Evolutionary conservation across 345 rosid genomes (phyloP).

Genomic region (Erysimum cheiranthoides): DNA sequence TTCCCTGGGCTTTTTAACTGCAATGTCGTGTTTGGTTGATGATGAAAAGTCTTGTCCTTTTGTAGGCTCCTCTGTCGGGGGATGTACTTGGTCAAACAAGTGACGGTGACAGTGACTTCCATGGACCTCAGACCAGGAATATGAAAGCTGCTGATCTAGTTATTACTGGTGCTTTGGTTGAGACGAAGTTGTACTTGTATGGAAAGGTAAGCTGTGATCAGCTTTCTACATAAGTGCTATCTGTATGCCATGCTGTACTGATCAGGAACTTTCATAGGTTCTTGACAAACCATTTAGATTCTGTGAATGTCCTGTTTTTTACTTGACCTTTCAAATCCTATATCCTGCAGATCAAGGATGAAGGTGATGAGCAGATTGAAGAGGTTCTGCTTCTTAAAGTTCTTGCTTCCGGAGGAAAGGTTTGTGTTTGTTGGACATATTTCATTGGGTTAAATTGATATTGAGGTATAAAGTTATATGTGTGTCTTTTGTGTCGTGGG

Average conservation of each 20-base stretch:
- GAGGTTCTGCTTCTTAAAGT: slow-evolving; percentile 79
- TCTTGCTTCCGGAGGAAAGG: slow-evolving; percentile 95
- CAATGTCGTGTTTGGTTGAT: slow-evolving; percentile 25
- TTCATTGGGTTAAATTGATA: slow-evolving; percentile 19
- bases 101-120: slow-evolving; percentile 49
- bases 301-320: slow-evolving; percentile 24
- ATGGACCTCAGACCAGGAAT: slow-evolving; percentile 54
- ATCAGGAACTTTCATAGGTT: slow-evolving; percentile 18
- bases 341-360: slow-evolving; percentile 60
- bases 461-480: slow-evolving; percentile 33
- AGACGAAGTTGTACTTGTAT: slow-evolving; percentile 75
- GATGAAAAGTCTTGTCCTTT: slow-evolving; percentile 20
- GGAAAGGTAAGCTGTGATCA: slow-evolving; percentile 67
- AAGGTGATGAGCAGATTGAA: slow-evolving; percentile 54
- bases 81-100: slow-evolving; percentile 65
- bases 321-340: slow-evolving; percentile 25
- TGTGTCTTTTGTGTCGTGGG: slow-evolving; percentile 13
- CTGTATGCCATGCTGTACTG: slow-evolving; percentile 18
- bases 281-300: slow-evolving; percentile 30
- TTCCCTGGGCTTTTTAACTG: slow-evolving; percentile 30
- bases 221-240: slow-evolving; percentile 28
- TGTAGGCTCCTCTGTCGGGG: slow-evolving; percentile 75
- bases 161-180: slow-evolving; percentile 76
- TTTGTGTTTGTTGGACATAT: slow-evolving; percentile 48
- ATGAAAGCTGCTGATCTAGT: slow-evolving; percentile 78